phyloP scores from a whole-genome alignment of 352 stramenopile species.

The Lagenidium giganteum region DNA sequence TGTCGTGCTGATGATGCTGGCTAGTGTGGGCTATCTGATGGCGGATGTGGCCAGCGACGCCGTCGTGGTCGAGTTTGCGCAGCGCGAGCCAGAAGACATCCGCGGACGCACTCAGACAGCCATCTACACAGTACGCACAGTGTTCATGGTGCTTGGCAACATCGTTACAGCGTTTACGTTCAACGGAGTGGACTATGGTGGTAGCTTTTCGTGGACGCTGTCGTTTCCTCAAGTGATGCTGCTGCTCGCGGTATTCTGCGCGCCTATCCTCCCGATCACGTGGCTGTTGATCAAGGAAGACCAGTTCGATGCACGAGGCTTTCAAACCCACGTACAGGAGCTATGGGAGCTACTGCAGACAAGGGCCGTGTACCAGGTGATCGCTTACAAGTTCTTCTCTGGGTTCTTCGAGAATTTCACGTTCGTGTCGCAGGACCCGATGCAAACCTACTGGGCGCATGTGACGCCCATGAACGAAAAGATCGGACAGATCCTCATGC shows the following conservation, averaged over 20 bases:
- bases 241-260: constrained; percentile 8
- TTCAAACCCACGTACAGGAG: constrained; percentile 18
- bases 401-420: constrained; percentile 26
- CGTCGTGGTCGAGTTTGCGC: constrained; percentile 28
- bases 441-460: constrained; percentile 26
- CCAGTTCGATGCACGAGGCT: constrained; percentile 8
- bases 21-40: constrained; percentile 52
- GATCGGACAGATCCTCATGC: constrained; percentile 14
- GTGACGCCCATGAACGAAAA: constrained; percentile 23
- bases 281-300: constrained; percentile 21
- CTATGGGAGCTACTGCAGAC: constrained; percentile 25
- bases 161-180: constrained; percentile 26
- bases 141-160: constrained; percentile 22
- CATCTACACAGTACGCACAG: constrained; percentile 25
- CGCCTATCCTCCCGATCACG: constrained; percentile 22
- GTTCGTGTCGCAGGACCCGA: constrained; percentile 15
- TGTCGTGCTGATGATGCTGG: constrained; percentile 43
- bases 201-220: constrained; percentile 25
- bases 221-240: constrained; percentile 27
- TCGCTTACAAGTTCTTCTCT: constrained; percentile 22
- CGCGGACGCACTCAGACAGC: constrained; percentile 19
- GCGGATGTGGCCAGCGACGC: constrained; percentile 53
- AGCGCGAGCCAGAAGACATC: constrained; percentile 21
- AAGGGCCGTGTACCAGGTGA: constrained; percentile 24
- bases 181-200: constrained; percentile 33